A percentile compares a stretch with the other conserved stretches of the same genome.
Conservation (phyloP, 2,329 filamentous ascomycete genomes). For the Huntiella savannae region DNA sequence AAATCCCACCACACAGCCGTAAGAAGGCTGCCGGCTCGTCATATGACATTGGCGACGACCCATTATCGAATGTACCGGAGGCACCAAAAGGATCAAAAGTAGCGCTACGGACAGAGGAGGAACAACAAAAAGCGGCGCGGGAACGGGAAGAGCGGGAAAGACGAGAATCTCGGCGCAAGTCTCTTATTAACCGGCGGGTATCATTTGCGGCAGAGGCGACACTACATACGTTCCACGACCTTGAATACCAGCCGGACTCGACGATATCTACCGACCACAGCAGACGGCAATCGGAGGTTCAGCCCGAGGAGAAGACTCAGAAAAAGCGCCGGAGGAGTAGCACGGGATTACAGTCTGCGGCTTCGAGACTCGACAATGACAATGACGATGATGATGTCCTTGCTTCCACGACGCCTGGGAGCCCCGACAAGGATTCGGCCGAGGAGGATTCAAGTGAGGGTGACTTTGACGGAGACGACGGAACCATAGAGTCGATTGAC, state of each 20-base stretch:
- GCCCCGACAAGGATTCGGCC: conserved; percentile 34
- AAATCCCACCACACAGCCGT: conserved; percentile 33
- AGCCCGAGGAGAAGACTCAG: conserved; percentile 13
- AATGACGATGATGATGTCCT: conserved; percentile 48
- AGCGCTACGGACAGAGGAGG: conserved; percentile 48
- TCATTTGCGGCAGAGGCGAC: conserved; percentile 96
- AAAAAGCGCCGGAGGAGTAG: conserved; percentile 36
- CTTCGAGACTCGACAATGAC: conserved; percentile 45
- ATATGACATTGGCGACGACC: conserved; percentile 3
- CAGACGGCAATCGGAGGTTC: conserved; percentile 28
- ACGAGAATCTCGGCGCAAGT: conserved; percentile 78
- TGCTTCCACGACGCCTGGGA: conserved; percentile 62
- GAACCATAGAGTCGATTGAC: conserved; percentile 67
- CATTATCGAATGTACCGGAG: conserved; percentile 10
- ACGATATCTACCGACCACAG: conserved; percentile 65
- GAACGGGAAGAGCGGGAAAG: conserved; percentile 56
- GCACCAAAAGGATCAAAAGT: conserved; percentile 28
- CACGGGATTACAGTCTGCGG: conserved; percentile 28
- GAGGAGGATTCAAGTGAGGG: conserved; percentile 30
- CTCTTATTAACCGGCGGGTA: conserved; percentile 77
- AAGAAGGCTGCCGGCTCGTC: conserved; percentile 1
- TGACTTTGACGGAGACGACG: conserved; percentile 49
- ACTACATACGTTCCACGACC: conserved; percentile 87
- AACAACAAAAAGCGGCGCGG: conserved; percentile 48
- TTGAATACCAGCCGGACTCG: conserved; percentile 75